A percentile compares a stretch with the other conserved stretches of the same genome.
Evolutionary conservation across 2,329 filamentous ascomycete genomes (phyloP).

Genomic region (Fusarium tuaranense): DNA sequence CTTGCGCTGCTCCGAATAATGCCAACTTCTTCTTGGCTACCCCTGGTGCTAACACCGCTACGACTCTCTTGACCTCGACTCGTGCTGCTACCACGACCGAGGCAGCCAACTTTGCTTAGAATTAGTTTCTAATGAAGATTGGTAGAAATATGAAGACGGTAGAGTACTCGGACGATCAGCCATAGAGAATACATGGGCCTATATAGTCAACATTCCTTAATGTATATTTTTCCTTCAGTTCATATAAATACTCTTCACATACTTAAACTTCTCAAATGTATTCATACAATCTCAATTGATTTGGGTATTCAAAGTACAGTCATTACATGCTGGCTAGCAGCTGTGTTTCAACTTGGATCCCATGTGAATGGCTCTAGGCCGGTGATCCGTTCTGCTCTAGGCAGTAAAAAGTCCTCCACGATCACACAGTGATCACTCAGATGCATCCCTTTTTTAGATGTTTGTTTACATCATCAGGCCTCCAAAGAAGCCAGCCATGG

Average conservation of each 20-base stretch:
- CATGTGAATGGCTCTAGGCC: neutral
- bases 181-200: neutral
- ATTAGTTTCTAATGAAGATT: neutral
- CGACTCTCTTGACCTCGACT: neutral
- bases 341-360: slow-evolving; percentile 4
- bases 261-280: neutral
- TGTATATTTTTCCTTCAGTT: neutral
- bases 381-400: slow-evolving; percentile 4
- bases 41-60: neutral
- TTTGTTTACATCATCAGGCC: slow-evolving; percentile 35
- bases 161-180: neutral
- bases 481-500: slow-evolving; percentile 38
- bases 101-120: neutral
- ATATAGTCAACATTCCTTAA: neutral
- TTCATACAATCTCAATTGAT: neutral
- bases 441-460: neutral
- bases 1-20: neutral
- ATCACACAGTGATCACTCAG: neutral
- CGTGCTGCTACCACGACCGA: neutral
- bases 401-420: neutral
- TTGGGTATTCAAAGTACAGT: neutral
- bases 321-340: slow-evolving; percentile 6
- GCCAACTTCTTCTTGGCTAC: neutral
- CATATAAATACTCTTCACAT: neutral
- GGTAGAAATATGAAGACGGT: neutral